Evolutionary conservation across 1,284 basidiomycete genomes (phyloP), one percentile per base, ranked within the genome.

Genomic region (Pseudozyma sp.): DNA sequence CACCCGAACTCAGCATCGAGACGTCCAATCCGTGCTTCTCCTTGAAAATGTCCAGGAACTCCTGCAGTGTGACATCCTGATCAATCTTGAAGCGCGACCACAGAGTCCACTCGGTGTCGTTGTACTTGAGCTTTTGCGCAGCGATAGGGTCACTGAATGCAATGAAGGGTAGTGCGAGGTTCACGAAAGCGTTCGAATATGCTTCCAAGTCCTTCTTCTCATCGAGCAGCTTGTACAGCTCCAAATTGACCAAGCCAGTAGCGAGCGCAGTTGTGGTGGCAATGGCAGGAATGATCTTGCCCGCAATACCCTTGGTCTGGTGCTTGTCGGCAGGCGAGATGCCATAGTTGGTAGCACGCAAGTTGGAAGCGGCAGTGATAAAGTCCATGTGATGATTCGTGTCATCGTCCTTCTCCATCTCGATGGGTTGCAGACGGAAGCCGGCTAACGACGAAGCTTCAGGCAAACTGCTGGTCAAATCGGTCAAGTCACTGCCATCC

Each of bases 381-480:
- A 99, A 99, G 87, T 97, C 97, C 85, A 99, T 98, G 87, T 99
- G 97, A 87, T 93, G 90, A 87, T 99, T 99, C 45, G 91, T 90
- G 85, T 99, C 97, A 83, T 99, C 96, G 85, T 99, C 97, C 88
- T 99, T 99, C 88, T 99, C 97, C 83, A 99, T 99, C 84, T 98
- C 95, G 59, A 96, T 94, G 5, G 97, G 94, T 64, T 89, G 92
- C 62, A 99, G 89, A 66, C 96, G 92, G 88, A 96, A 98, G 36
- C 97, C 97, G 42, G 93, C 94, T 50, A 99, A 87, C 18, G 93
- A 93, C 8, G 79, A 63, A 1, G 83, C 75, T 45, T 78, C 66
- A 16, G 83, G 83, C 34, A 85, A 68, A 53, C 76, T 79, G 60
- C 80, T 70, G 1, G 74, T 78, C 10, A 85, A 31, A 42, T 85